These are phyloP conservation scores for Elaeis oleifera DNA, from an alignment of 202 grass and related monocot species.

Conservation along the genomic window DNA sequence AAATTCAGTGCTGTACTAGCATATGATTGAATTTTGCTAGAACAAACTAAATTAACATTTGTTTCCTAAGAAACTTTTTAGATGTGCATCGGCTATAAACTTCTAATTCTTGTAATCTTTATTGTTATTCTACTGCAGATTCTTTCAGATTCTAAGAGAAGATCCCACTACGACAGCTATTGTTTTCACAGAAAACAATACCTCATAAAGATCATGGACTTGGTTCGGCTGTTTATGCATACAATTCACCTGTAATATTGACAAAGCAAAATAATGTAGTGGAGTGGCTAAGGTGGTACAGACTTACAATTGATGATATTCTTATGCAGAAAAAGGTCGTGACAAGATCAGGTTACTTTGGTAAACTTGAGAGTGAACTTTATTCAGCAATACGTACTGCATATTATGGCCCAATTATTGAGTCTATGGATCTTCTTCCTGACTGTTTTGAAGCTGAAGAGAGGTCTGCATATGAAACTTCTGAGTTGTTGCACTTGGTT, in stretches of 20 bases:
- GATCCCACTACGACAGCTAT: conserved; percentile 70
- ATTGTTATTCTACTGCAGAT: conserved; percentile 39
- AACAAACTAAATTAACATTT: no score
- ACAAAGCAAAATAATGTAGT: conserved; percentile 71
- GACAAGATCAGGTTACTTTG: conserved; percentile 60
- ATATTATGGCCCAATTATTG: conserved; percentile 66
- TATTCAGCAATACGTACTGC: conserved; percentile 69
- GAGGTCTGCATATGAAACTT: conserved; percentile 60
- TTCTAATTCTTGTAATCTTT: neutral
- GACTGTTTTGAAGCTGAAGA: conserved; percentile 93
- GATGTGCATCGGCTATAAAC: neutral
- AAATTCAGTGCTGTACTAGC: no score
- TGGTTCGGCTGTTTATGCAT: conserved; percentile 34
- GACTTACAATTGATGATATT: conserved; percentile 65
- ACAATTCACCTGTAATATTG: conserved; percentile 34
- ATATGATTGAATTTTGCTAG: no score
- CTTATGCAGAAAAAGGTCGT: conserved; percentile 60
- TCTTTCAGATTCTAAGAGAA: conserved; percentile 71
- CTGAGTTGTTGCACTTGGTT: conserved; percentile 89
- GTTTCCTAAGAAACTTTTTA: neutral
- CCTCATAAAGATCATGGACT: conserved; percentile 40
- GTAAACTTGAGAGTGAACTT: conserved; percentile 78
- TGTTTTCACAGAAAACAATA: conserved; percentile 47
- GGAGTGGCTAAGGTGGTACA: conserved; percentile 94
- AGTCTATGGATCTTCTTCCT: conserved; percentile 74